Evolutionary conservation across 192 early-diverging fungal species (phyloP).

Genomic region (Coemansia sp.): DNA sequence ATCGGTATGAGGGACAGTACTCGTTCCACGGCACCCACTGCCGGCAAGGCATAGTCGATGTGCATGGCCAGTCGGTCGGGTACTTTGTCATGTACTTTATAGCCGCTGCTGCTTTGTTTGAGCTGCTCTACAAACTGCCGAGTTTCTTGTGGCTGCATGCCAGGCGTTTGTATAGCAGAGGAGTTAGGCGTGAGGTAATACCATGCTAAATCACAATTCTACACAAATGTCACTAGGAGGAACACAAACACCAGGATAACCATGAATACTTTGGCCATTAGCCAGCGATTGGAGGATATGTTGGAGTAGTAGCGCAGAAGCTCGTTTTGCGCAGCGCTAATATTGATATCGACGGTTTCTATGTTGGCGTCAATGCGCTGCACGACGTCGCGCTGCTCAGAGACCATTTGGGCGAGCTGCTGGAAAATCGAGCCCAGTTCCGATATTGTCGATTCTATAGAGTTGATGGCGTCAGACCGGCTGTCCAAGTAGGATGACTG

Average conservation of each 20-base stretch:
- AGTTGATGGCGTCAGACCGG: conserved; percentile 87
- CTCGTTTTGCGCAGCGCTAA: conserved; percentile 85
- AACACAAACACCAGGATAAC: conserved; percentile 86
- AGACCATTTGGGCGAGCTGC: conserved; percentile 81
- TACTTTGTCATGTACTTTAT: conserved; percentile 29
- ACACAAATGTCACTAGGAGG: conserved; percentile 63
- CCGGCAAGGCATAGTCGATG: conserved; percentile 53
- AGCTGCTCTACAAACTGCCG: conserved; percentile 6
- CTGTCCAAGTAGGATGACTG: conserved; percentile 85
- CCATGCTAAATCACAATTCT: conserved; percentile 18
- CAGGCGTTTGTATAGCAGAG: not conserved
- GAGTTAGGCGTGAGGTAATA: not conserved
- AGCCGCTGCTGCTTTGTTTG: conserved; percentile 10
- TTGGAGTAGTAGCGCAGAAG: conserved; percentile 89
- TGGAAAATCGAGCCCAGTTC: conserved; percentile 91
- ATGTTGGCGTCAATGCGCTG: conserved; percentile 95
- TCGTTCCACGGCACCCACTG: conserved; percentile 68
- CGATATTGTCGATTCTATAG: conserved; percentile 95
- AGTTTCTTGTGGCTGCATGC: not conserved
- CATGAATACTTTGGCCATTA: conserved; percentile 94
- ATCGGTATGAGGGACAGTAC: conserved; percentile 63
- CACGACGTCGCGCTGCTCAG: conserved; percentile 83
- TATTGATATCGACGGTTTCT: conserved; percentile 87
- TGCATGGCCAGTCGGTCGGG: conserved; percentile 34
- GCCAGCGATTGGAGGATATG: conserved; percentile 90